Evolutionary conservation across 345 rosid genomes (phyloP), one percentile per base, ranked within the genome.

Genomic region (Clarkia xantiana): DNA sequence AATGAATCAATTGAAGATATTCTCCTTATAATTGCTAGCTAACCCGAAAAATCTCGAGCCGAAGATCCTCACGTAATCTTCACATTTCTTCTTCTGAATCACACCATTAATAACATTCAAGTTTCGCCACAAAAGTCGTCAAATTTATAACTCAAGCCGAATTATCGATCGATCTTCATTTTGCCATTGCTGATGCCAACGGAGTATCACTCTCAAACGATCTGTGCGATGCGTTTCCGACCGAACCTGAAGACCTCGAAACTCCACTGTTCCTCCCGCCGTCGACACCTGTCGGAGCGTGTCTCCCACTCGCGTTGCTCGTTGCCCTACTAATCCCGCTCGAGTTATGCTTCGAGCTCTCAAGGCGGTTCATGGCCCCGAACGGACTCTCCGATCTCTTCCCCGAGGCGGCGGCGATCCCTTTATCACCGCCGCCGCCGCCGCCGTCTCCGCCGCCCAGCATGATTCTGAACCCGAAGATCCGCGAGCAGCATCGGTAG

Each of bases 401-500:
- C 20, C 25, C 4, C 11, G 53, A 40, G 2, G 15, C 47, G 2
- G 45, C 19, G 13, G 44, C 44, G 14, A 6, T 39, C 22, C 34
- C 25, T 38, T 11, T 42, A 9, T n/a, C 36, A 36, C 45, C 8
- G 15, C 16, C 14, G 10, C n/a, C n/a, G n/a, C n/a, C n/a, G n/a
- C n/a, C n/a, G n/a, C 52, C 41, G 6, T 52, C 45, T 0, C 64
- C 51, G 14, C 66, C 23, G 18, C 49, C 64, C 13, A 71, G 39
- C 2, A 62, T 59, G 64, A 82, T 62, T 46, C 95, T 66, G 47
- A 89, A 68, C 1, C 95, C 94, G 13, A 59, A 70, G 10, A 56
- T 42, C 11, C 93, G 72, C 4, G 95, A 89, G 17, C 75, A 0
- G 42, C 86, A 36, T 0, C 89, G 82, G 48, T 84, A 89, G 3